A percentile compares a stretch with the other conserved stretches of the same genome.
These are phyloP conservation scores for Sordariomycetes sp. DNA, from an alignment of 2,329 filamentous ascomycete species.

Conservation along the genomic window DNA sequence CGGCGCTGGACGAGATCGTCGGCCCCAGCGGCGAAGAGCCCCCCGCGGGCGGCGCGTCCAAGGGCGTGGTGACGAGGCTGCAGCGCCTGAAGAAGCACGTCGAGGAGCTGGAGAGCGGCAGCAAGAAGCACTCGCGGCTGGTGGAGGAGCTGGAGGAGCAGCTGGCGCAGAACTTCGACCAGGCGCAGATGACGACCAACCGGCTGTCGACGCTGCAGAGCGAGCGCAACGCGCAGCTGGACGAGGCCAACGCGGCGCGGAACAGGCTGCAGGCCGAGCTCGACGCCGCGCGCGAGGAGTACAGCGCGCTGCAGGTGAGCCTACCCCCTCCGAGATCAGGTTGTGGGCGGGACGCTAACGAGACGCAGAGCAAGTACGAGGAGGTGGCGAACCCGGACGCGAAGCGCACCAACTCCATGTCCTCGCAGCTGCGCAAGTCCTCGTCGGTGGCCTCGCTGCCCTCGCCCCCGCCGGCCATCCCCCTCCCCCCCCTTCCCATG, in stretches of 20 bases:
- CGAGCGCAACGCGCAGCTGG: conserved; percentile 63
- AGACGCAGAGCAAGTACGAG: conserved; percentile 17
- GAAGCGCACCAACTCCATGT: conserved; percentile 49
- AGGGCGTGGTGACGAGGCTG: not conserved
- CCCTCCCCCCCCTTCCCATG: conserved; percentile 79
- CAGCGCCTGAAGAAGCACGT: conserved; percentile 54
- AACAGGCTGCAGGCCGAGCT: conserved; percentile 56
- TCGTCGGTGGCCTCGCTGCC: conserved; percentile 73
- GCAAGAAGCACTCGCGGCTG: conserved; percentile 83
- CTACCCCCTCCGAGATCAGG: not conserved
- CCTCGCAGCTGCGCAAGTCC: conserved; percentile 72
- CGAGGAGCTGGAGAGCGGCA: conserved; percentile 50
- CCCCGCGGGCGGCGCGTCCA: conserved; percentile 17
- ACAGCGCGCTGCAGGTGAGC: conserved; percentile 66
- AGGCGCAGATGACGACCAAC: conserved; percentile 77
- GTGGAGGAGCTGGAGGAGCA: conserved; percentile 97
- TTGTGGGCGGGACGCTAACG: not conserved
- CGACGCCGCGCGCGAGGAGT: conserved; percentile 56
- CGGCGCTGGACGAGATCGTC: conserved; percentile 41
- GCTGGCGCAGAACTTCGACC: conserved; percentile 87
- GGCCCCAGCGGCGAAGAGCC: conserved; percentile 35
- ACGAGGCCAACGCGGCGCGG: conserved; percentile 63
- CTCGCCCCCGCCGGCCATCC: conserved; percentile 89
- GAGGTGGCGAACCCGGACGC: conserved; percentile 30
- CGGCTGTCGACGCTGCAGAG: conserved; percentile 72